Conservation (phyloP, 306 rosid species). For the Prunus kanzakura region DNA sequence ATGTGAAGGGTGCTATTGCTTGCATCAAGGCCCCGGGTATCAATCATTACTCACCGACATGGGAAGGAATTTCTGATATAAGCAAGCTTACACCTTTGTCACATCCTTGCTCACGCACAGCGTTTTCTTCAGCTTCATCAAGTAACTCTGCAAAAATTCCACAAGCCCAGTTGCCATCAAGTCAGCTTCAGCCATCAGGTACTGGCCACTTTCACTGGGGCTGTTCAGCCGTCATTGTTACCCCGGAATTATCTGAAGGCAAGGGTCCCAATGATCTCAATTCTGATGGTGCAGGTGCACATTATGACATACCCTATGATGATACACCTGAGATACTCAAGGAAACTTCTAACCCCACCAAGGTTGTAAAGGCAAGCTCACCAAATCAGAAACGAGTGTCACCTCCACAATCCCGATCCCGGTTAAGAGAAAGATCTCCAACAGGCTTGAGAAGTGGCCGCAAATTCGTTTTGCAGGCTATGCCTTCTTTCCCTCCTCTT, state of each 20-base stretch:
- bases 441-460: constrained; percentile 18
- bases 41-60: constrained; percentile 6
- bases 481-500: constrained; percentile 24
- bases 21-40: not conserved
- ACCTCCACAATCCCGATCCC: constrained; percentile 10
- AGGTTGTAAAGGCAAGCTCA: not conserved
- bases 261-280: not conserved
- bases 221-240: not conserved
- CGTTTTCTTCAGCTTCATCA: not conserved
- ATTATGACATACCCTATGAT: not conserved
- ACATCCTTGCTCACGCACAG: not conserved
- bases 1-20: not conserved
- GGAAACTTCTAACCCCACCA: constrained; percentile 12
- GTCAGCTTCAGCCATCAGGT: constrained; percentile 11
- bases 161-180: constrained; percentile 7
- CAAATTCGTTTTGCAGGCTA: not conserved
- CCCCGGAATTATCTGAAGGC: not conserved
- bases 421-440: not conserved
- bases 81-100: constrained; percentile 10
- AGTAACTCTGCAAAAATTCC: not conserved
- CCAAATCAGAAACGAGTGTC: constrained; percentile 12
- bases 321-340: constrained; percentile 15
- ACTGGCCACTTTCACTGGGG: constrained; percentile 17
- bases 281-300: constrained; percentile 7
- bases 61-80: constrained; percentile 11